Base-by-base conservation (phyloP, 2,329 filamentous ascomycete genomes). In the Nemania bipapillata region DNA sequence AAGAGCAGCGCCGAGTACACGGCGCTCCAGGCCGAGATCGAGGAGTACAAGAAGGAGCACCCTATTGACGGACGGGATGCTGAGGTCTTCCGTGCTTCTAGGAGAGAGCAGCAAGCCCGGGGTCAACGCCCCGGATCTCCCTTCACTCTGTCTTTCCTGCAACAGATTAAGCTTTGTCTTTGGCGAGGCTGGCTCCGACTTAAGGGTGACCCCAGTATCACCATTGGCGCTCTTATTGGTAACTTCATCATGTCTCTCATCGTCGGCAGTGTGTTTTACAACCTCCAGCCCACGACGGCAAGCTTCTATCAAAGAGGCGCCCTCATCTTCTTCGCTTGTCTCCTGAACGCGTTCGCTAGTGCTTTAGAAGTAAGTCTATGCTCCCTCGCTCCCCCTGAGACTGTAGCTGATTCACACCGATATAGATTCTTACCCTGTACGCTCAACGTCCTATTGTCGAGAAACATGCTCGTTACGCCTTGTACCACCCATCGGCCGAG, bases 401-500 rank as follows among this genome's bases (percentile, higher is more conserved):
- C 24, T 69, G 60, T 54, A 62, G 26, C 69, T 74, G 35, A 75
- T 63, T 42, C 20, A 37, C 1, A 17, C 68, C 9, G 2, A 30
- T 40, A 2, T n/a, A 90, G 85, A 96, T 97, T 77, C 81, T 96
- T 37, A 94, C 92, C 0, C 86, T 97, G 4, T 97, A 96, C 77
- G 88, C 92, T 1, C 94, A 97, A 86, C 91, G 94, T 42, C 91
- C 92, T 1, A 97, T 97, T 74, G 93, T 97, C 68, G 93, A 97
- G 78, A 97, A 97, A 79, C 94, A 97, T 74, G 83, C 86, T 64
- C 89, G 91, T 66, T 97, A 97, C 78, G 93, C 94, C 20, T 85
- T 97, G 20, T 97, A 97, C 75, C 94, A 97, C 76, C 93, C 94
- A 0, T 94, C 91, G 9, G 91, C 93, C 17, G 94, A 97, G 84